Conservation (phyloP, 2,329 filamentous ascomycete species). For the Hortaea werneckii region DNA sequence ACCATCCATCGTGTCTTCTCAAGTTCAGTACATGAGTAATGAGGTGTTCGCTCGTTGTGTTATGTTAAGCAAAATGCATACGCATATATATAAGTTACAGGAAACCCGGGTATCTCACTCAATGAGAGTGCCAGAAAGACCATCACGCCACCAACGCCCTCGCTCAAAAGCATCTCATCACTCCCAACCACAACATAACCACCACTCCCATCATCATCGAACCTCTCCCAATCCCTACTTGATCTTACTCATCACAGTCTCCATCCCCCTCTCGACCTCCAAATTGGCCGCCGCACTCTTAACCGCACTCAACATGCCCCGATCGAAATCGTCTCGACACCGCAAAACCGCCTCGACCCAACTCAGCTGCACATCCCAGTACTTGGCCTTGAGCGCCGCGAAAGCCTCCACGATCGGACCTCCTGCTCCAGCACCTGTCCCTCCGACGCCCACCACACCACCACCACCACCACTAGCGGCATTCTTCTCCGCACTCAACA, state of each 20-base stretch:
- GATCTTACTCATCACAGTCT: constrained; percentile 92
- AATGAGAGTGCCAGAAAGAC: no score
- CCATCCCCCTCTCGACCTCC: constrained; percentile 65
- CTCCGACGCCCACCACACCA: no score
- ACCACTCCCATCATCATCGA: background rate
- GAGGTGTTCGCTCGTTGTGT: no score
- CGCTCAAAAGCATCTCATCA: background rate
- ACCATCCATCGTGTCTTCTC: no score
- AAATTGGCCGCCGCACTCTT: constrained; percentile 84
- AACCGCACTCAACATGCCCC: constrained; percentile 75
- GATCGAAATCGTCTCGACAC: constrained; percentile 84
- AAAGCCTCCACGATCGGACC: constrained; percentile 66
- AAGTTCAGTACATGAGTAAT: no score
- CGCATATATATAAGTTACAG: no score
- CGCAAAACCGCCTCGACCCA: constrained; percentile 93
- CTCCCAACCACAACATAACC: background rate
- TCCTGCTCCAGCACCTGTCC: constrained; percentile 27
- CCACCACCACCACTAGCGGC: no score
- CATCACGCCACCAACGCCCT: background rate
- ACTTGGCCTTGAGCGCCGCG: constrained; percentile 69
- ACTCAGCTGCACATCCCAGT: constrained; percentile 88
- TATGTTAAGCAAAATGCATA: no score
- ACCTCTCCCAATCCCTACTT: constrained; percentile 8
- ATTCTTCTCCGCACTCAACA: constrained; percentile 62
- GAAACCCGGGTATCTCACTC: no score